Evolutionary conservation across 2,329 filamentous ascomycete genomes (phyloP), one percentile per base, ranked within the genome.

Genomic region (Sordariomycetes sp.): DNA sequence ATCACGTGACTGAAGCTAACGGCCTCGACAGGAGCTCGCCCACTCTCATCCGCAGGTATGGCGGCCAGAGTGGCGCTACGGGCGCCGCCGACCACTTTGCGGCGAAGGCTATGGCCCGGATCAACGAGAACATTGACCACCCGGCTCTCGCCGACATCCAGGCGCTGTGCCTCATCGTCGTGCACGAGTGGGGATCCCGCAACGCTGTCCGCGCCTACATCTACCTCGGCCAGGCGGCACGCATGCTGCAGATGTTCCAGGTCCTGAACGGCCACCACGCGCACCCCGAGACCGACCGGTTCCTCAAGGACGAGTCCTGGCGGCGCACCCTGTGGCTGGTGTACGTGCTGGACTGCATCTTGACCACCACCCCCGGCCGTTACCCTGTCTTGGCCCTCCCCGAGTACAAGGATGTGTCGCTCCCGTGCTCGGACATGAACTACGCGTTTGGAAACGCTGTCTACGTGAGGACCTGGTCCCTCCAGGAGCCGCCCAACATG

Each of bases 241-340:
- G 81, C 60, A 83, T 85, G 80, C 76, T 81, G 35, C 81, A 85
- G 70, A 85, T 85, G 81, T 83, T 79, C 64, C 76, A 80, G 61
- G 79, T 85, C 59, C 76, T 84, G 53, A 79, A 82, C 63, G 75
- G 74, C 48, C 80, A 82, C 63, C 76, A 80, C 62, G 69, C 73
- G 50, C 72, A 75, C 18, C 79, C 80, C 48, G 75, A 69, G 37
- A 64, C 77, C n/a, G 80, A 83, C 63, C 78, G 80, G 63, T 85
- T 84, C 65, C 75, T 83, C 14, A 79, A 81, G 62, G 80, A 84
- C 54, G 81, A 85, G 67, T 81, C 80, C 0, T 80, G 83, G 67
- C 79, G 81, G 55, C 80, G 81, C 40, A 83, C 81, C 2, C 69
- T 85, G 54, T 85, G 81, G 81, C 73, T 85, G 58, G 79, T 83